Percentiles rank a stretch among this genome's conserved stretches.
phyloP scores from a whole-genome alignment of 2,329 filamentous ascomycete genomes.

The Talaromyces islandicus region DNA sequence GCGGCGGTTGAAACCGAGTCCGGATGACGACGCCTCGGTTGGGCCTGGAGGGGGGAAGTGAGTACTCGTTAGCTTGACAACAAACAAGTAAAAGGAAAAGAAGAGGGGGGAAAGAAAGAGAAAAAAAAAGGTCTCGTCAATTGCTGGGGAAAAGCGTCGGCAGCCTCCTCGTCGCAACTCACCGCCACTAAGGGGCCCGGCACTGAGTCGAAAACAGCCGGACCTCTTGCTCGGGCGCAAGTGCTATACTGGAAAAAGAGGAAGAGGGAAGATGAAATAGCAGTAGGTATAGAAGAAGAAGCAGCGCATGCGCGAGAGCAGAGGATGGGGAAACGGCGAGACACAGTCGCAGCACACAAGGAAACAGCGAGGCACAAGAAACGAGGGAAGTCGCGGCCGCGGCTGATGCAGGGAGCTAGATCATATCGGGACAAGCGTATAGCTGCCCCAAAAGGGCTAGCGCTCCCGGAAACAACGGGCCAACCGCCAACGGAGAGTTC shows the following conservation, averaged over 20 bases:
- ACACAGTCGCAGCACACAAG: background rate
- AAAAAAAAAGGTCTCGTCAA: background rate
- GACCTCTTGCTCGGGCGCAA: conserved; percentile 26
- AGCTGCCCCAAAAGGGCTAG: conserved; percentile 25
- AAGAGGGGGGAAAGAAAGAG: background rate
- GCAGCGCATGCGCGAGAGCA: background rate
- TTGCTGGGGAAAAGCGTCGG: background rate
- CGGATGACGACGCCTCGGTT: conserved; percentile 15
- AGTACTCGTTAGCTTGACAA: background rate
- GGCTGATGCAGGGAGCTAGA: conserved; percentile 19
- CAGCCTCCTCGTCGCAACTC: conserved; percentile 18
- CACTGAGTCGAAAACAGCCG: conserved; percentile 31
- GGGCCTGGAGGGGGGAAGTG: background rate
- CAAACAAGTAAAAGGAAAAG: background rate
- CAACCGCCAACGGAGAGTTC: background rate
- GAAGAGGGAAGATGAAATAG: background rate
- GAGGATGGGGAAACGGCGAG: background rate
- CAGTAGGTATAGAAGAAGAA: conserved; percentile 5
- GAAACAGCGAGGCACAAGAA: background rate
- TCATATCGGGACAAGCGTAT: conserved; percentile 17
- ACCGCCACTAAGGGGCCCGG: conserved; percentile 28
- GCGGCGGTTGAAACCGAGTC: conserved; percentile 30
- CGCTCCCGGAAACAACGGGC: conserved; percentile 17
- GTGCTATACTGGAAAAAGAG: conserved; percentile 6
- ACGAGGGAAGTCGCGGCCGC: conserved; percentile 8